Conservation (phyloP, 768 basidiomycete genomes). For the Pholiota conissans region DNA sequence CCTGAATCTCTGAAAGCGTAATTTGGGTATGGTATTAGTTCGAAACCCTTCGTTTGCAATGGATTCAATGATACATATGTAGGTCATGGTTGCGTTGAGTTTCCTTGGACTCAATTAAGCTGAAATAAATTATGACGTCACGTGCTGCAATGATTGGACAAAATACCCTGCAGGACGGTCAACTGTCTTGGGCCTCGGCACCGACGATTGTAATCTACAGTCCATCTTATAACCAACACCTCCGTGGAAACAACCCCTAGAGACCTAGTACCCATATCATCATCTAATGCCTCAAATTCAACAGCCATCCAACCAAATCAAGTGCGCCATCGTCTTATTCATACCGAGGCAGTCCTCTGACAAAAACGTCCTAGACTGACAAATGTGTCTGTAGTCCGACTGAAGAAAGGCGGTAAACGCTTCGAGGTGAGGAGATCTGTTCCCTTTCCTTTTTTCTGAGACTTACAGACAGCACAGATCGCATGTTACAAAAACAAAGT, state of each 20-base stretch:
- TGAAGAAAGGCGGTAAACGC: constrained; percentile 96
- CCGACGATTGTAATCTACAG: constrained; percentile 5
- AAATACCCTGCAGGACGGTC: too few relatives aligned
- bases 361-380: constrained; percentile 63
- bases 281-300: constrained; percentile 55
- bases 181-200: too few relatives aligned
- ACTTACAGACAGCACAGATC: constrained; percentile 47
- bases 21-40: too few relatives aligned
- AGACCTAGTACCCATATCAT: neutral
- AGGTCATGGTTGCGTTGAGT: too few relatives aligned
- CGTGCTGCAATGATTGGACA: constrained; percentile 16
- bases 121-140: constrained; percentile 22
- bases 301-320: constrained; percentile 90
- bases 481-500: constrained; percentile 99
- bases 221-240: neutral
- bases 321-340: constrained; percentile 39
- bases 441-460: neutral
- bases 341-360: constrained; percentile 4
- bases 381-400: constrained; percentile 93
- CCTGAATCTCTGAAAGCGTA: too few relatives aligned
- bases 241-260: neutral
- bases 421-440: constrained; percentile 70
- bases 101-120: too few relatives aligned
- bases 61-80: too few relatives aligned
- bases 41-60: too few relatives aligned